Evolutionary conservation across 139 green algal genomes (phyloP), one percentile per base, ranked within the genome.

Genomic region (Yamagishiella unicocca): DNA sequence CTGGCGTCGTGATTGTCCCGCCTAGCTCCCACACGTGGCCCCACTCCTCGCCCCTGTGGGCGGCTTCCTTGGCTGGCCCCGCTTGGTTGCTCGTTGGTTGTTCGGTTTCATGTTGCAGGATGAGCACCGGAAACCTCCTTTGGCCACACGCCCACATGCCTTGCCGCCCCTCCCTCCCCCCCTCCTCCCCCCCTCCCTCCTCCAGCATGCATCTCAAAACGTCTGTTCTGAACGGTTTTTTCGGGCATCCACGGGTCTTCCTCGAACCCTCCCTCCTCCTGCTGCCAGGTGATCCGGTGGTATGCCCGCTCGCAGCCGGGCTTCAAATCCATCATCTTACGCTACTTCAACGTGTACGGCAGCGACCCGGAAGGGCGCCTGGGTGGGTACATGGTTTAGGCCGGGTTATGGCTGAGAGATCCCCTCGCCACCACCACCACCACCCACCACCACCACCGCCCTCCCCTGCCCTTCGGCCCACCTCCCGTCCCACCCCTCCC

Each of bases 291-390:
- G 27, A 85, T 85, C 38, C 78, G 78, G 33, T 74, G 58, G 58
- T 74, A 75, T 38, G 42, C 80, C 31, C 46, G 77, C 21, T 68
- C 91, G 31, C 91, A 95, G 62, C 53, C 74, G 38, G 38, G 81
- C 27, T 93, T 97, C 84, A 55, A 91, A 40, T 83, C 93, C 64
- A 91, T 91, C 66, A 94, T 97, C 68, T 84, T 97, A 22, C 83
- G 94, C 64, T 97, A 97, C 89, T 97, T 97, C 90, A 97, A 97
- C 83, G 95, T 96, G 66, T 96, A 95, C 67, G 95, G 95, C 54
- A 91, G 77, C 22, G 95, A 97, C 81, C 93, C 93, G 10, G 29
- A 90, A n/a, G 93, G 93, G 22, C 84, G 93, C 2, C 84, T 97
- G 43, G 94, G 94, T 89, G 64, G 12, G 76, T 8, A 27, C 21